Evolutionary conservation across 768 basidiomycete species (phyloP).

Genomic region (Amyloporia xantha): DNA sequence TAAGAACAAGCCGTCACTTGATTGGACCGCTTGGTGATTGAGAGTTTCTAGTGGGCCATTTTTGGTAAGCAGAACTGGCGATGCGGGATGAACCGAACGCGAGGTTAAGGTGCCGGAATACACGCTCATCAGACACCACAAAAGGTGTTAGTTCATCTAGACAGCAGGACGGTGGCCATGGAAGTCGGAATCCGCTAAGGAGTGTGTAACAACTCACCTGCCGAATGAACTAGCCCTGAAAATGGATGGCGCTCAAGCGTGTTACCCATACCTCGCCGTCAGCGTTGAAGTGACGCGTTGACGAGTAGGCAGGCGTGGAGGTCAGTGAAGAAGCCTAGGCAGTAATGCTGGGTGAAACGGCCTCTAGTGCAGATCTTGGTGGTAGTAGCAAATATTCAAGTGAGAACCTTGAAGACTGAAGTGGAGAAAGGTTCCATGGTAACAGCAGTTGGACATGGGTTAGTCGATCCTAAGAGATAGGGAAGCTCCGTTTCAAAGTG

Average conservation of each 20-base stretch:
- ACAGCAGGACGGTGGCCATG: conserved; percentile 87
- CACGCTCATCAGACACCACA: conserved; percentile 81
- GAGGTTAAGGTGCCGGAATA: conserved; percentile 79
- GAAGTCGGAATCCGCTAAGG: conserved; percentile 83
- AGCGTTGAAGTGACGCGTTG: conserved; percentile 62
- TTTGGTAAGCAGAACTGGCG: conserved; percentile 70
- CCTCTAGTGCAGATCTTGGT: conserved; percentile 85
- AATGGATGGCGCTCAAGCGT: conserved; percentile 88
- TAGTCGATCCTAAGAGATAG: conserved; percentile 80
- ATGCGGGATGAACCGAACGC: conserved; percentile 66
- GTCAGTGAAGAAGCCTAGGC: conserved; percentile 75
- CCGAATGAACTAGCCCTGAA: conserved; percentile 88
- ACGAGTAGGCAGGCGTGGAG: conserved; percentile 77
- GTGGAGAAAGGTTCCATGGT: conserved; percentile 85
- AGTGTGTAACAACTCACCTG: conserved; percentile 88
- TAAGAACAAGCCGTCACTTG: conserved; percentile 48
- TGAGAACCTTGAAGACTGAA: conserved; percentile 84
- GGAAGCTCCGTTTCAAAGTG: conserved; percentile 69
- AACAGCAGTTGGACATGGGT: conserved; percentile 85
- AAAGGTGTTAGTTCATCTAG: conserved; percentile 83
- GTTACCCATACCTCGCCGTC: conserved; percentile 80
- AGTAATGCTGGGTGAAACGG: conserved; percentile 67
- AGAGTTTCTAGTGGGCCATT: conserved; percentile 70
- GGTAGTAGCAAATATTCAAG: conserved; percentile 87
- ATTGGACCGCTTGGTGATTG: conserved; percentile 51